A percentile compares a stretch with the other conserved stretches of the same genome.
Conservation (phyloP, 1,284 basidiomycete species). For the Bjerkandera adusta region DNA sequence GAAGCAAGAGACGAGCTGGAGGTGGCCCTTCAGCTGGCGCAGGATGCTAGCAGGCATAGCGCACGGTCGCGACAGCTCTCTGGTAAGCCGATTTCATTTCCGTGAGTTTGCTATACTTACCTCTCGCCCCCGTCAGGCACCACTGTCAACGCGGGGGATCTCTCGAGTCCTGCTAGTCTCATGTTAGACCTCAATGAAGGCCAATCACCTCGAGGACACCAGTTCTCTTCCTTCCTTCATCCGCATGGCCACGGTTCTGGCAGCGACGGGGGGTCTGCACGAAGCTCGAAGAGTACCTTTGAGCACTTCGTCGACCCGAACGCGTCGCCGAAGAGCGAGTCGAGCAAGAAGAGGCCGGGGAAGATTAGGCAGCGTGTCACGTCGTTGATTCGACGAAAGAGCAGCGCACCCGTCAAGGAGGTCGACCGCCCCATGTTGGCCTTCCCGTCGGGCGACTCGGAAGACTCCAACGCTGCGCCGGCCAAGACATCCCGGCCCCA, state of each 20-base stretch:
- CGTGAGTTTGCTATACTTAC: background rate
- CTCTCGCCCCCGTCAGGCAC: background rate
- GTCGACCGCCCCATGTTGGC: background rate
- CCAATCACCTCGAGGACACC: background rate
- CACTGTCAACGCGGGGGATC: slow-evolving; percentile 1
- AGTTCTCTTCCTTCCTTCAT: slow-evolving; percentile 3
- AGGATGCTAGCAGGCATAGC: background rate
- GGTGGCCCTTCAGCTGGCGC: background rate
- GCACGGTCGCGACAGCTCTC: slow-evolving; percentile 6
- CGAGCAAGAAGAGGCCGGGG: slow-evolving; percentile 1
- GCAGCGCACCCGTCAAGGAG: background rate
- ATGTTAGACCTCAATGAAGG: slow-evolving; percentile 1
- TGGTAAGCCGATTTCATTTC: background rate
- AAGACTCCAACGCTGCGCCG: slow-evolving; percentile 4
- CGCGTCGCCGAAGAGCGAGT: slow-evolving; percentile 2
- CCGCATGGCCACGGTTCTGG: slow-evolving; percentile 1
- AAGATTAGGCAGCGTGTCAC: slow-evolving; percentile 7
- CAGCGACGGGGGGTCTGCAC: slow-evolving; percentile 2
- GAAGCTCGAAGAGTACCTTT: slow-evolving; percentile 9
- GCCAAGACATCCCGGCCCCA: slow-evolving; percentile 1
- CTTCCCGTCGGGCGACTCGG: slow-evolving; percentile 2
- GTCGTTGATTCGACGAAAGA: slow-evolving; percentile 6
- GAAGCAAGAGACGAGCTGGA: slow-evolving; percentile 1
- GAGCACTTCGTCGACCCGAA: slow-evolving; percentile 3
- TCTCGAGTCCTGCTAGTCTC: slow-evolving; percentile 1